Evolutionary conservation across 305 asterid species (phyloP), one percentile per base, ranked within the genome.

Genomic region (Fraxinus nigra): DNA sequence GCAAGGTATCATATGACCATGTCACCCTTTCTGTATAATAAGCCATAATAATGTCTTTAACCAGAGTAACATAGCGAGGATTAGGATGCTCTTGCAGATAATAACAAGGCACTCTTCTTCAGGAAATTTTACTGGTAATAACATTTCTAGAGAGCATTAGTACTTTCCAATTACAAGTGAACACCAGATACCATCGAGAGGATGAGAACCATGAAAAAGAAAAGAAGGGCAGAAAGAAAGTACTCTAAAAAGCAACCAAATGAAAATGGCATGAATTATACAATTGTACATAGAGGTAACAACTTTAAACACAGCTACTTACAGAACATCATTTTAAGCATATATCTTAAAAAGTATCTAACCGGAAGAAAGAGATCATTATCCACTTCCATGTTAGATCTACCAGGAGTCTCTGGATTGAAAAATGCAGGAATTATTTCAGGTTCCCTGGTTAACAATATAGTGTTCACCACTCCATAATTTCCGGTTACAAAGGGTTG

Each of bases 301-400:
- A 65, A 78, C 16, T 16, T 33, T 16, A 81, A 75, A 32, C 1
- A 32, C 22, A 70, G 76, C 38, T 70, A 70, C 14, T 32, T 14
- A 33, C 43, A 4, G 67, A 76, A 75, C 28, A 82, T 38, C 40
- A 38, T 22, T 34, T 13, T 24, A 43, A 80, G 72, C 56, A 30
- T 59, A 16, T 61, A 73, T 84, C 63, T 74, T 51, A 51, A 33
- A 26, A 46, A 37, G 82, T 54, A 75, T 72, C 92, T 75, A 87
- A 92, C 95, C 90, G 76, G 84, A 69, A 81, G 92, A 83, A 88
- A 86, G 74, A 82, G 84, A 87, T 90, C 93, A 70, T 82, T 85
- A 80, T 92, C 95, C 5, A 92, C 91, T 77, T 92, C 95, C 95
- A 92, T 92, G 79, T 80, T 89, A 82, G 92, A 85, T 87, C 92